Evolutionary conservation across 805 yeast genomes (phyloP).

Genomic region (Hanseniaspora jakobsenii): DNA sequence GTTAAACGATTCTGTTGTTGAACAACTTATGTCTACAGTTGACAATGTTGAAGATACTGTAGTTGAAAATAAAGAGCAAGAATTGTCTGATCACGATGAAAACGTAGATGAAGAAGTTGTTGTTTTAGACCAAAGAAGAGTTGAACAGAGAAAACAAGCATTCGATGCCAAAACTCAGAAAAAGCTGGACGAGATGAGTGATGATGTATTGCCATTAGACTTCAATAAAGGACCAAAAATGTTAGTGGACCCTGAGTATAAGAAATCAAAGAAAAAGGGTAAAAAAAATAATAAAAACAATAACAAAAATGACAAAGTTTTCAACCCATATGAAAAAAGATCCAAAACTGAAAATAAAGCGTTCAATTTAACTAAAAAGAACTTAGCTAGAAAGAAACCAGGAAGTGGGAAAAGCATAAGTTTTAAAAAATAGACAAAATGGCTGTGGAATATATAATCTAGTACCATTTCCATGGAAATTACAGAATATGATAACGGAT

Average conservation of each 20-base stretch:
- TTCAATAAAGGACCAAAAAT: slow-evolving; percentile 36
- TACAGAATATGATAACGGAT: no score
- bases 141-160: slow-evolving; percentile 17
- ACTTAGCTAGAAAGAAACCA: slow-evolving; percentile 1
- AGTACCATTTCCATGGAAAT: no score
- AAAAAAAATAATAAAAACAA: slow-evolving; percentile 22
- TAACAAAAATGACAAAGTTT: slow-evolving; percentile 39
- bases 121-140: slow-evolving; percentile 28
- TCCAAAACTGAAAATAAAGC: slow-evolving; percentile 23
- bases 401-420: slow-evolving; percentile 13
- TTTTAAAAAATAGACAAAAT: slow-evolving; percentile 11
- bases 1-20: no score
- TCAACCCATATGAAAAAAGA: slow-evolving; percentile 40
- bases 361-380: slow-evolving; percentile 22
- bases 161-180: slow-evolving; percentile 10
- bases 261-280: slow-evolving; percentile 14
- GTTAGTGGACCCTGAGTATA: slow-evolving; percentile 23
- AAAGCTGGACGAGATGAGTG: slow-evolving; percentile 11
- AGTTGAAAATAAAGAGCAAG: not conserved
- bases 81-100: slow-evolving; percentile 22
- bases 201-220: slow-evolving; percentile 30
- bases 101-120: no score
- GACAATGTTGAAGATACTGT: not conserved
- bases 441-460: no score
- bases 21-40: no score